A percentile compares a stretch with the other conserved stretches of the same genome.
Evolutionary conservation across 2,329 filamentous ascomycete species (phyloP).

Genomic region (Zopfia rhizophila): DNA sequence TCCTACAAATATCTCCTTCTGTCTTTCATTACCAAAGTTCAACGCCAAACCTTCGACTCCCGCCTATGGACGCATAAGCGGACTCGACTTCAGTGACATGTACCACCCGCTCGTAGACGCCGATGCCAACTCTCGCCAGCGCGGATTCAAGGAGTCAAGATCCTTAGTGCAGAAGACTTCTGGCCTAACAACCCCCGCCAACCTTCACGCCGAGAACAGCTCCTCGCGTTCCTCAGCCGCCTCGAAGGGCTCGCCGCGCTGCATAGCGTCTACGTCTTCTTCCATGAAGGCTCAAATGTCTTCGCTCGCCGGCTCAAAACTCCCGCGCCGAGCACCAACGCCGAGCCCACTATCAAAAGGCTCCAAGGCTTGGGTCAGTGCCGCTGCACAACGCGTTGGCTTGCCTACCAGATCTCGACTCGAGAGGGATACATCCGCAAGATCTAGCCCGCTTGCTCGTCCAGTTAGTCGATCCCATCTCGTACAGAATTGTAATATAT

Average conservation of each 20-base stretch:
- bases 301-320: constrained; percentile 31
- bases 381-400: constrained; percentile 3
- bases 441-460: constrained; percentile 3
- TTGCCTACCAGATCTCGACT: constrained; percentile 10
- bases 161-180: constrained; percentile 30
- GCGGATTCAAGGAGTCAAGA: constrained; percentile 9
- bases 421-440: neutral
- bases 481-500: neutral
- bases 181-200: constrained; percentile 11
- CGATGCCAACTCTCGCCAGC: constrained; percentile 18
- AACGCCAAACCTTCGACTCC: too few relatives aligned
- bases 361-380: neutral
- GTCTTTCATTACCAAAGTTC: too few relatives aligned
- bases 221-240: constrained; percentile 11
- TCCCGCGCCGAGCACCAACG: constrained; percentile 38
- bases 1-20: too few relatives aligned
- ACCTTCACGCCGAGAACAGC: constrained; percentile 3
- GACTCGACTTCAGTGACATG: too few relatives aligned
- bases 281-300: neutral
- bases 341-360: constrained; percentile 15
- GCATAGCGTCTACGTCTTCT: constrained; percentile 4
- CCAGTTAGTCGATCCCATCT: constrained; percentile 5
- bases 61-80: too few relatives aligned
- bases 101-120: constrained; percentile 21
- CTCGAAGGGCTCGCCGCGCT: constrained; percentile 5